Conservation (phyloP, 2,329 filamentous ascomycete genomes). For the Aspergillus transmontanensis region DNA sequence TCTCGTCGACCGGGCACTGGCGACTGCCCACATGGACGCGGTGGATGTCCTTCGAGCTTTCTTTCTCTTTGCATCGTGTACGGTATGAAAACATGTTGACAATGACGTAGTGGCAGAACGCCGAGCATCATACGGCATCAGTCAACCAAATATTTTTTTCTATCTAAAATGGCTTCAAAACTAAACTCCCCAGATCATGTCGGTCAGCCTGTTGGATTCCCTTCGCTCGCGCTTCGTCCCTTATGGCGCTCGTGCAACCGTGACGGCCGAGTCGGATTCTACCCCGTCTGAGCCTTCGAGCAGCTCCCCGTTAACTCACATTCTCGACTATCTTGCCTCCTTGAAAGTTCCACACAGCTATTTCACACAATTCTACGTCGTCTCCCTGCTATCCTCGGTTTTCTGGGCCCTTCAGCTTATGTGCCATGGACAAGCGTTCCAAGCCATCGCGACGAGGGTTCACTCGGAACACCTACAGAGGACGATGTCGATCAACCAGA, state of each 20-base stretch:
- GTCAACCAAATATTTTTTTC: not conserved
- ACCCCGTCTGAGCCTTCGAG: slow-evolving; percentile 14
- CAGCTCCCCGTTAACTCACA: slow-evolving; percentile 15
- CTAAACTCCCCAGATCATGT: slow-evolving; percentile 45
- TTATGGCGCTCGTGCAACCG: slow-evolving; percentile 59
- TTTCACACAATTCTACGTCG: slow-evolving; percentile 85
- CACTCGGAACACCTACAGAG: slow-evolving; percentile 34
- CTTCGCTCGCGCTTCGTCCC: slow-evolving; percentile 59
- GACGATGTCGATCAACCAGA: slow-evolving; percentile 64
- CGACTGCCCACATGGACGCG: slow-evolving; percentile 31
- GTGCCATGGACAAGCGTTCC: slow-evolving; percentile 57
- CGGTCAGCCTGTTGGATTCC: slow-evolving; percentile 53
- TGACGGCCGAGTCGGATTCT: slow-evolving; percentile 20
- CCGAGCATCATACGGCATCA: slow-evolving; percentile 5
- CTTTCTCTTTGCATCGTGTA: slow-evolving; percentile 41
- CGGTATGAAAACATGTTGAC: slow-evolving; percentile 33
- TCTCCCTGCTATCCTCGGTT: slow-evolving; percentile 68
- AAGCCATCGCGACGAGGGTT: slow-evolving; percentile 48
- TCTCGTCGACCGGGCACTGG: slow-evolving; percentile 18
- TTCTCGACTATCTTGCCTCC: slow-evolving; percentile 55
- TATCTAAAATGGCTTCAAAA: slow-evolving; percentile 21
- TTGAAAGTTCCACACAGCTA: slow-evolving; percentile 79
- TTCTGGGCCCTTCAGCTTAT: slow-evolving; percentile 74
- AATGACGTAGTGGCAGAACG: slow-evolving; percentile 7
- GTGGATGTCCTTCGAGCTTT: slow-evolving; percentile 39